These are phyloP conservation scores for Corallochytrium limacisporum DNA, from an alignment of 78 protist genomes.

Conservation along the genomic window DNA sequence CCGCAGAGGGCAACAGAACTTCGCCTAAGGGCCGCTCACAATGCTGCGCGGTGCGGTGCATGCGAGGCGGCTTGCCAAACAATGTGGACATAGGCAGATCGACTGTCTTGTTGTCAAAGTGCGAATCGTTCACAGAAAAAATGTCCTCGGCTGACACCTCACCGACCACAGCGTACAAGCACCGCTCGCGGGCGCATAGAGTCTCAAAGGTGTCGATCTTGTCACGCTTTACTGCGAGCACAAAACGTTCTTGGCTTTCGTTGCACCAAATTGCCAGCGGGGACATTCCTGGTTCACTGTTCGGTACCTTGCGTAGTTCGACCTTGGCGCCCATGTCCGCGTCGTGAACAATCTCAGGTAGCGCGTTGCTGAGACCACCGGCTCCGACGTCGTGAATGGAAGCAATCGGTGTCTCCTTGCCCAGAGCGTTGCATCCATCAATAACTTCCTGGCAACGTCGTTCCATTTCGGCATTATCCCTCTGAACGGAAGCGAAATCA, in stretches of 20 bases:
- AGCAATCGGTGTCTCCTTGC: conserved; percentile 39
- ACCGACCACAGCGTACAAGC: conserved; percentile 30
- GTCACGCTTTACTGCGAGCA: neutral
- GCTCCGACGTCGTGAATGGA: conserved; percentile 63
- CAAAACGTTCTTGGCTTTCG: conserved; percentile 28
- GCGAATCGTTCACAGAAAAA: neutral
- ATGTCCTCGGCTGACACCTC: conserved; percentile 18
- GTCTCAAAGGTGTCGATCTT: conserved; percentile 1
- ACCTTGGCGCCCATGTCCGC: conserved; percentile 21
- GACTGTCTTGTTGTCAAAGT: neutral
- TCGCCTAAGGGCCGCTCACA: neutral
- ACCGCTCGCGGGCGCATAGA: conserved; percentile 38
- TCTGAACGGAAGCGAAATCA: conserved; percentile 85
- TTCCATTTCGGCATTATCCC: conserved; percentile 84
- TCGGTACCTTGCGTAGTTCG: conserved; percentile 16
- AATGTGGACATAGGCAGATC: conserved; percentile 21
- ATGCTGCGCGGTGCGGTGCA: neutral
- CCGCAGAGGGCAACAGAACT: neutral
- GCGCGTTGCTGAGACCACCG: conserved; percentile 56
- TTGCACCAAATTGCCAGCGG: conserved; percentile 38
- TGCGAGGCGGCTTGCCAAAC: conserved; percentile 39
- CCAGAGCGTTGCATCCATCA: neutral
- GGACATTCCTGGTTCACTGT: conserved; percentile 14
- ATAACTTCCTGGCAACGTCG: conserved; percentile 17
- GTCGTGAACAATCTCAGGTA: conserved; percentile 49